phyloP scores from a whole-genome alignment of 768 basidiomycete genomes.

The Tulasnella sp. region DNA sequence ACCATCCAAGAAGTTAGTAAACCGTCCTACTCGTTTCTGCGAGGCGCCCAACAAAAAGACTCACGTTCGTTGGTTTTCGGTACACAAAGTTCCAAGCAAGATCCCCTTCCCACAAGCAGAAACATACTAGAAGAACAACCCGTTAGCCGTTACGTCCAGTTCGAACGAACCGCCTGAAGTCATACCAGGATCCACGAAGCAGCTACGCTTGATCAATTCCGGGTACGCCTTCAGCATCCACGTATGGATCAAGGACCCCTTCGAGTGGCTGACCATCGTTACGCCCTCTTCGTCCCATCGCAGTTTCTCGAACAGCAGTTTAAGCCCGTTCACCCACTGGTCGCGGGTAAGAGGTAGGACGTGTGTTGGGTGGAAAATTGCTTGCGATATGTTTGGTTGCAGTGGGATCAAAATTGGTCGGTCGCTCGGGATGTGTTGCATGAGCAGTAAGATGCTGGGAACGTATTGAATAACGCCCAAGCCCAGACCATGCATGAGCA shows the following conservation, averaged over 20 bases:
- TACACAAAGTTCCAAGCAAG: constrained; percentile 93
- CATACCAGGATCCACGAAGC: constrained; percentile 79
- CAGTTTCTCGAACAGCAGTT: constrained; percentile 59
- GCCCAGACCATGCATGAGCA: constrained; percentile 89
- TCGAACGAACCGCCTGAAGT: constrained; percentile 14
- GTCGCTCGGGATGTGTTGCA: constrained; percentile 53
- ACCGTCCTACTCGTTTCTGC: no score
- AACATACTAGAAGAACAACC: constrained; percentile 54
- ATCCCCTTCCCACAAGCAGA: constrained; percentile 95
- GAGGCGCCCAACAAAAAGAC: no score
- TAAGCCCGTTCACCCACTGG: constrained; percentile 62
- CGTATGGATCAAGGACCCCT: constrained; percentile 85
- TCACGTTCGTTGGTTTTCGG: constrained; percentile 63
- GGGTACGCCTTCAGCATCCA: constrained; percentile 87
- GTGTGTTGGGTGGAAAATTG: constrained; percentile 76
- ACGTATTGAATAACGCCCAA: constrained; percentile 76
- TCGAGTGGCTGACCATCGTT: constrained; percentile 74
- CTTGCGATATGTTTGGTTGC: constrained; percentile 86
- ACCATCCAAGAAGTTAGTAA: no score
- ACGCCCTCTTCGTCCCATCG: constrained; percentile 48
- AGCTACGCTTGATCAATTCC: constrained; percentile 69
- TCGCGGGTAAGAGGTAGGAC: constrained; percentile 68
- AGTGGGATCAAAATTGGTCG: constrained; percentile 76
- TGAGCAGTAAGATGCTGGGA: constrained; percentile 62
- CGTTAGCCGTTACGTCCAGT: background rate